Conservation (phyloP, 495 filamentous ascomycete genomes). For the Penicillium waksmanii region DNA sequence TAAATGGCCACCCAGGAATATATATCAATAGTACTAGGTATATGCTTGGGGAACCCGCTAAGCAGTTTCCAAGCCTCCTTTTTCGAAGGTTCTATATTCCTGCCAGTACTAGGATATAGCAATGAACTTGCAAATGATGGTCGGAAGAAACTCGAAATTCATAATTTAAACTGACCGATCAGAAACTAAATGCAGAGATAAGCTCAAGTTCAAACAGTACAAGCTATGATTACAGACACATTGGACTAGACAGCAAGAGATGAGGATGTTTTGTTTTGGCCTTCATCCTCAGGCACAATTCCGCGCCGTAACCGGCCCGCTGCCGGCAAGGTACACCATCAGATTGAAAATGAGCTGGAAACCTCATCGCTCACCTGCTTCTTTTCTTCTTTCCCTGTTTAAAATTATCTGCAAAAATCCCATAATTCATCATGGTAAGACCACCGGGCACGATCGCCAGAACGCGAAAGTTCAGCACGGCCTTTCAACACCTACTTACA, state of each 20-base stretch:
- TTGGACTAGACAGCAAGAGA: too few species aligned
- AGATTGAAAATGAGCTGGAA: neutral
- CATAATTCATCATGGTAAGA: constrained; percentile 2
- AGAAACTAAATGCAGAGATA: neutral
- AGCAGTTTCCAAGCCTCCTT: too few species aligned
- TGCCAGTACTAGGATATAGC: too few species aligned
- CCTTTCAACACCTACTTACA: neutral
- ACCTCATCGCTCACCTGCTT: neutral
- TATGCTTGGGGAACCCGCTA: too few species aligned
- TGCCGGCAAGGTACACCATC: constrained; percentile 1
- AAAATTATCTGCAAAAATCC: neutral
- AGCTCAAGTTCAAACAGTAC: neutral
- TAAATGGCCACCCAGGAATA: too few species aligned
- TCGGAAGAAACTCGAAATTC: too few species aligned
- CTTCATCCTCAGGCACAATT: neutral
- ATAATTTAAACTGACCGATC: too few species aligned
- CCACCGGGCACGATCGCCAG: neutral
- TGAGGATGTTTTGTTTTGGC: neutral
- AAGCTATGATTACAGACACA: too few species aligned
- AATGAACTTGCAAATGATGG: too few species aligned
- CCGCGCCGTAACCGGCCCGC: constrained; percentile 12
- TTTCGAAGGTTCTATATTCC: too few species aligned
- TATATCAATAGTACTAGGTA: too few species aligned
- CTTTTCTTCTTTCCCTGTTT: neutral
- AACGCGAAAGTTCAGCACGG: neutral